Conservation (phyloP, 2,329 filamentous ascomycete species). For the Penicillium hordei region DNA sequence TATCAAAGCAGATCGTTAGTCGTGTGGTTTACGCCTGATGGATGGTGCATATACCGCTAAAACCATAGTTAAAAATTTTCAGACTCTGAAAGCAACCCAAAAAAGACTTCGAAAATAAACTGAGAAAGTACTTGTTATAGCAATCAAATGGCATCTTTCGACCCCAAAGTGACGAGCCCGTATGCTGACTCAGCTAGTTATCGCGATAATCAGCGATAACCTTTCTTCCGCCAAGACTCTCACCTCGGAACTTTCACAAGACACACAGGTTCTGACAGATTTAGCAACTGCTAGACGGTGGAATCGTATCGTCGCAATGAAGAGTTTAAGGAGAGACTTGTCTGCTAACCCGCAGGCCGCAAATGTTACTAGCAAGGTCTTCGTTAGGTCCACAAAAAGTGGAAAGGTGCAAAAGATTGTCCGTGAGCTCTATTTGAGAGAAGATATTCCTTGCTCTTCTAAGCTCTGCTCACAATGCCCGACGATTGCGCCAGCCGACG, state of each 20-base stretch:
- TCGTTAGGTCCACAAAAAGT: conserved; percentile 88
- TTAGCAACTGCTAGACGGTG: conserved; percentile 11
- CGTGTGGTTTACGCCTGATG: not conserved
- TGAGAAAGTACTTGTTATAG: not conserved
- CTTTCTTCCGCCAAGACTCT: conserved; percentile 23
- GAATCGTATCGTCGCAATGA: conserved; percentile 48
- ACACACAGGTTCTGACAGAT: conserved; percentile 4
- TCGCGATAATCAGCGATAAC: conserved; percentile 26
- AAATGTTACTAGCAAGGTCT: conserved; percentile 92
- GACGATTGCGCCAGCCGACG: conserved; percentile 72
- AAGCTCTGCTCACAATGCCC: conserved; percentile 78
- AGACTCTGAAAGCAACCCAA: too few relatives aligned
- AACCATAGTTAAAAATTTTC: conserved; percentile 23
- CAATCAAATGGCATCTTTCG: conserved; percentile 1
- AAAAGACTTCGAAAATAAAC: too few relatives aligned
- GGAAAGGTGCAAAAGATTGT: conserved; percentile 99
- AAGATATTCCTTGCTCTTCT: conserved; percentile 96
- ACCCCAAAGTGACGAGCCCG: conserved; percentile 7
- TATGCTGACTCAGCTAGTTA: conserved; percentile 23
- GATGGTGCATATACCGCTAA: conserved; percentile 26
- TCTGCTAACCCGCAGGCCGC: conserved; percentile 57
- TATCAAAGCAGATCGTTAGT: conserved; percentile 14
- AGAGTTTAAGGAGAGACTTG: conserved; percentile 61
- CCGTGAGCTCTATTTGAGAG: conserved; percentile 88
- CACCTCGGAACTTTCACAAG: conserved; percentile 11